phyloP scores from a whole-genome alignment of 768 basidiomycete genomes.

The Termitomyces heimii region DNA sequence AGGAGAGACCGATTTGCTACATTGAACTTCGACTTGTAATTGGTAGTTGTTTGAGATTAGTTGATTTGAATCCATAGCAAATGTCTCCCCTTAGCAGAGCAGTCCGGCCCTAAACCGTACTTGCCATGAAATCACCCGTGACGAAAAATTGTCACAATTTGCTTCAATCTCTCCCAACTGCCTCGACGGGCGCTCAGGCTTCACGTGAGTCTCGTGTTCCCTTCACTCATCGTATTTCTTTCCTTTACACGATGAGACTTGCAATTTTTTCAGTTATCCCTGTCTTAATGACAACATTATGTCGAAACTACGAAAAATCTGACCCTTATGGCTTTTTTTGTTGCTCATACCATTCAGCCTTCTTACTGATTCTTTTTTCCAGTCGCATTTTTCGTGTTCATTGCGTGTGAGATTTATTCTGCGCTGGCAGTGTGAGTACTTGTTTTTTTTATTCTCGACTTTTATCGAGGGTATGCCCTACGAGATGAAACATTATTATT shows the following conservation, averaged over 20 bases:
- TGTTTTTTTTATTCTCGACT: background rate
- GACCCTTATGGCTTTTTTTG: constrained; percentile 3
- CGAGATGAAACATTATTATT: constrained; percentile 23
- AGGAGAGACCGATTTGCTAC: constrained; percentile 38
- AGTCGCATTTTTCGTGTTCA: background rate
- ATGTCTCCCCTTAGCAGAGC: background rate
- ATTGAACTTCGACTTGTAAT: constrained; percentile 10
- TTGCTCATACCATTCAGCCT: background rate
- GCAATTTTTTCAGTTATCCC: constrained; percentile 29
- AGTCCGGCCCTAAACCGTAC: constrained; percentile 7
- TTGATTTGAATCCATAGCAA: too few species aligned
- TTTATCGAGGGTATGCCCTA: background rate
- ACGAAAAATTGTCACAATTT: background rate
- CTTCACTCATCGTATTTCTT: background rate
- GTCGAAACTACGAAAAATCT: constrained; percentile 30
- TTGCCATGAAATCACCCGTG: background rate
- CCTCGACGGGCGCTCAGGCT: background rate
- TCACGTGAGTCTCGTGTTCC: background rate
- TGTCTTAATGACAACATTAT: constrained; percentile 23
- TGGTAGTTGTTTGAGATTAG: too few species aligned
- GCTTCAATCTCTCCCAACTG: background rate
- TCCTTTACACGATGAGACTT: constrained; percentile 19
- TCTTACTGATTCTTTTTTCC: background rate
- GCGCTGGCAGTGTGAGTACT: background rate
- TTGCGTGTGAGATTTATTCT: too few species aligned